Percentiles rank a stretch among this genome's conserved stretches.
Evolutionary conservation across 2,329 filamentous ascomycete species (phyloP).

Genomic region (Neonectria coccinea): DNA sequence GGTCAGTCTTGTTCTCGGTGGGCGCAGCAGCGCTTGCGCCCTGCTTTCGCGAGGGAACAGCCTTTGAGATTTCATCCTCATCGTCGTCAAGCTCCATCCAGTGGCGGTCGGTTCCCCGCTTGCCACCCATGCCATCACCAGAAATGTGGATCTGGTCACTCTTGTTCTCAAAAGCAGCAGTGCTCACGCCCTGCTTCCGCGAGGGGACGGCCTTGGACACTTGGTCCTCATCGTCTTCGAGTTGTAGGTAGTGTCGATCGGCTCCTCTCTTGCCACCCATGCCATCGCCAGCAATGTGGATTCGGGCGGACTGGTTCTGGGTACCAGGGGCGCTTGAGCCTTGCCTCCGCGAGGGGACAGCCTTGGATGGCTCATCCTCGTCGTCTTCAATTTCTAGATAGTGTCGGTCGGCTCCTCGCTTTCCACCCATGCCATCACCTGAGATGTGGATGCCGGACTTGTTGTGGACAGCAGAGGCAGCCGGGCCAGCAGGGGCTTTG

Average conservation of each 20-base stretch:
- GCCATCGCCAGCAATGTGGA: slow-evolving; percentile 69
- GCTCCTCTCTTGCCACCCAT: slow-evolving; percentile 72
- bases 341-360: slow-evolving; percentile 53
- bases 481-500: slow-evolving; percentile 44
- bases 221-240: slow-evolving; percentile 51
- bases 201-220: slow-evolving; percentile 39
- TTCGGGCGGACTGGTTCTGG: slow-evolving; percentile 63
- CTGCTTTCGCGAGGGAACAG: slow-evolving; percentile 52
- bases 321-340: slow-evolving; percentile 41
- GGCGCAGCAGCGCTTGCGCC: slow-evolving; percentile 20
- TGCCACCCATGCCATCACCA: slow-evolving; percentile 74
- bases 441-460: slow-evolving; percentile 55
- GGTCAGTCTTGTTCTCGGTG: slow-evolving; percentile 30
- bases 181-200: slow-evolving; percentile 33
- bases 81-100: slow-evolving; percentile 67
- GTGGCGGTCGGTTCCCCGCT: slow-evolving; percentile 62
- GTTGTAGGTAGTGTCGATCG: slow-evolving; percentile 68
- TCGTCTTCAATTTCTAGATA: slow-evolving; percentile 57
- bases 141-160: slow-evolving; percentile 55
- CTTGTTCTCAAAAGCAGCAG: slow-evolving; percentile 33
- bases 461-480: slow-evolving; percentile 17
- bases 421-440: slow-evolving; percentile 74
- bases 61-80: slow-evolving; percentile 52
- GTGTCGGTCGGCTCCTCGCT: slow-evolving; percentile 62
- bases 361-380: slow-evolving; percentile 50